Base-by-base conservation (phyloP, 2,329 filamentous ascomycete genomes). In the Lasiodiplodia theobromae region DNA sequence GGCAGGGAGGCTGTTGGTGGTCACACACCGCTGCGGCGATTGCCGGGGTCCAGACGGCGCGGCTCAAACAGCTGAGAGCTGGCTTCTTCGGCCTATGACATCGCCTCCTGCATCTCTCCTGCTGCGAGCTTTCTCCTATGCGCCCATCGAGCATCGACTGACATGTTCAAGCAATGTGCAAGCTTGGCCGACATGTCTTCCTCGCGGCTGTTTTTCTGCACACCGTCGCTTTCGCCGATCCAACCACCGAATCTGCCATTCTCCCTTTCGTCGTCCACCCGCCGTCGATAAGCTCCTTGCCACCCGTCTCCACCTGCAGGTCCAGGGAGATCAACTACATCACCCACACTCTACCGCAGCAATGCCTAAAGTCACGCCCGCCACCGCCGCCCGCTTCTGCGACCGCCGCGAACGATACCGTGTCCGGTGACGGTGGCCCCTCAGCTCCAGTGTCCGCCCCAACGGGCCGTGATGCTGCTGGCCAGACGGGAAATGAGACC, bases 241-340 rank as follows among this genome's bases (percentile, higher is more conserved):
- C 65, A 21, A 31, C 54, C 34, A 58, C 44, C 62, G 58, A 66
- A n/a, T 40, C 71, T 70, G 60, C 67, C 68, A 52, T 57, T 34
- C 44, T 68, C 71, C n/a, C 71, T 70, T 38, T 65, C 68, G 68
- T 14, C 31, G 53, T 25, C 58, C 38, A 53, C 69, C 12, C 67
- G 71, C 40, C 67, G 31, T 34, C 31, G 57, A 49, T 64, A 37
- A 68, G 49, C 51, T 40, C 67, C 51, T 28, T 68, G 66, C 54
- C 66, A 18, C 23, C 66, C 21, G 56, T 25, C 12, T 73, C 77
- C 23, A 82, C 80, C 60, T 86, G 84, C 76, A 80, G 79, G 14
- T 84, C 79, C 70, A 87, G 87, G 72, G 93, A 90, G 1, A 89
- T 93, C 76, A 94, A 95, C 79, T 93, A 94, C 79, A 92, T 95